Conservation (phyloP, 164 flowering plant species). For the Buxus sempervirens region DNA sequence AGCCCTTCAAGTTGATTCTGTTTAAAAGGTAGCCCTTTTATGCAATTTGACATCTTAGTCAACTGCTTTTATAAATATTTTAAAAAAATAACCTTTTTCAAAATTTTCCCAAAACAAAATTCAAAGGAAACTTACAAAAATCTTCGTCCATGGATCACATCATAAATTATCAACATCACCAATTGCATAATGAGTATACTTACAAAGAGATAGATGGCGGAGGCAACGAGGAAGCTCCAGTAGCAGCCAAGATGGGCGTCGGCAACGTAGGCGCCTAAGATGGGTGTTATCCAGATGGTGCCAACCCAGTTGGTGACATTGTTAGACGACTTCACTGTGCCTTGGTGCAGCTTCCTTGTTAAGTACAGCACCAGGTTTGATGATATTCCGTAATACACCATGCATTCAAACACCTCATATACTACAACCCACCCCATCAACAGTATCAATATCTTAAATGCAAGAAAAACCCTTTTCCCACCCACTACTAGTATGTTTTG, state of each 20-base stretch:
- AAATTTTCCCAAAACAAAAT: too few relatives aligned
- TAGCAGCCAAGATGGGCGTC: constrained; percentile 79
- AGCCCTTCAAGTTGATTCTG: too few relatives aligned
- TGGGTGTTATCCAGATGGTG: constrained; percentile 66
- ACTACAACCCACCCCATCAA: constrained; percentile 26
- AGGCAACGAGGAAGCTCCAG: constrained; percentile 59
- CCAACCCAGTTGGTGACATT: constrained; percentile 82
- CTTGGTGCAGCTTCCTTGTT: constrained; percentile 56
- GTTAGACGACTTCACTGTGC: constrained; percentile 61
- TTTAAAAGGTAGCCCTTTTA: too few relatives aligned
- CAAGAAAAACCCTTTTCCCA: too few relatives aligned
- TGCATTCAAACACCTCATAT: constrained; percentile 69
- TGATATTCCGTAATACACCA: constrained; percentile 74
- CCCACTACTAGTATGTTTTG: too few relatives aligned
- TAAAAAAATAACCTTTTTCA: too few relatives aligned
- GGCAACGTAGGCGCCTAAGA: constrained; percentile 70
- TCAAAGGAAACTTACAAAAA: too few relatives aligned
- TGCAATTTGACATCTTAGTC: too few relatives aligned
- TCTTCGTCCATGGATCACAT: too few relatives aligned
- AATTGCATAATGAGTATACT: neutral
- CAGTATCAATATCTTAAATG: neutral
- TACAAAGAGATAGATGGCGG: constrained; percentile 54
- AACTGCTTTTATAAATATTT: too few relatives aligned
- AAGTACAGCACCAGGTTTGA: constrained; percentile 54
- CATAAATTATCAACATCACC: too few relatives aligned